Evolutionary conservation across 2,329 filamentous ascomycete genomes (phyloP).

Genomic region (Xylariaceae sp.): DNA sequence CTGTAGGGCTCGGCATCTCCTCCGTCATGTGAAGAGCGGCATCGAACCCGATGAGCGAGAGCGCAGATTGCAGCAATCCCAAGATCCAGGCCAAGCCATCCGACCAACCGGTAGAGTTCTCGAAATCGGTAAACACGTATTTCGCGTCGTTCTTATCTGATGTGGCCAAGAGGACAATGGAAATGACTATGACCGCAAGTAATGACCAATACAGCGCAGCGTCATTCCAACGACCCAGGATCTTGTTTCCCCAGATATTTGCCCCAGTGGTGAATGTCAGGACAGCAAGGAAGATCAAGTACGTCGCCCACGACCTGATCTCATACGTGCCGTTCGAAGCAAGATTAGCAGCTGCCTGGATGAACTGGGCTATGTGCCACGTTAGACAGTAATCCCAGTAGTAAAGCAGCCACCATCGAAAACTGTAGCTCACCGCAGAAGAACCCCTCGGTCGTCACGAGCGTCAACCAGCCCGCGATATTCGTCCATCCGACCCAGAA

Average conservation of each 20-base stretch:
- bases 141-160: conserved; percentile 37
- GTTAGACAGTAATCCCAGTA: neutral
- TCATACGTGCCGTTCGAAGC: conserved; percentile 36
- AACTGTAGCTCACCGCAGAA: conserved; percentile 33
- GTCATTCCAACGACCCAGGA: conserved; percentile 40
- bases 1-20: conserved; percentile 40
- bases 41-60: conserved; percentile 40
- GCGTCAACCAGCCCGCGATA: conserved; percentile 43
- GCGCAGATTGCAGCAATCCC: conserved; percentile 40
- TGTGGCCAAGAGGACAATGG: conserved; percentile 40
- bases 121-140: conserved; percentile 42
- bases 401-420: neutral
- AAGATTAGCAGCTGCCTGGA: conserved; percentile 39
- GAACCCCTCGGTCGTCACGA: conserved; percentile 41
- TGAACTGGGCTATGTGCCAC: conserved; percentile 35
- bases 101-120: conserved; percentile 43
- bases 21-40: conserved; percentile 43
- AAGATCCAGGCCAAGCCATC: conserved; percentile 46
- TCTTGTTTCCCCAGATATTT: conserved; percentile 40
- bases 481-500: conserved; percentile 43
- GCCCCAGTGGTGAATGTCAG: conserved; percentile 34
- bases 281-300: conserved; percentile 40
- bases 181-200: conserved; percentile 39
- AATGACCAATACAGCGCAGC: conserved; percentile 41
- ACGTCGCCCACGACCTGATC: conserved; percentile 37